Evolutionary conservation across 371 early-diverging fungal species (phyloP), one percentile per base, ranked within the genome.

Genomic region (Mortierella sp.): DNA sequence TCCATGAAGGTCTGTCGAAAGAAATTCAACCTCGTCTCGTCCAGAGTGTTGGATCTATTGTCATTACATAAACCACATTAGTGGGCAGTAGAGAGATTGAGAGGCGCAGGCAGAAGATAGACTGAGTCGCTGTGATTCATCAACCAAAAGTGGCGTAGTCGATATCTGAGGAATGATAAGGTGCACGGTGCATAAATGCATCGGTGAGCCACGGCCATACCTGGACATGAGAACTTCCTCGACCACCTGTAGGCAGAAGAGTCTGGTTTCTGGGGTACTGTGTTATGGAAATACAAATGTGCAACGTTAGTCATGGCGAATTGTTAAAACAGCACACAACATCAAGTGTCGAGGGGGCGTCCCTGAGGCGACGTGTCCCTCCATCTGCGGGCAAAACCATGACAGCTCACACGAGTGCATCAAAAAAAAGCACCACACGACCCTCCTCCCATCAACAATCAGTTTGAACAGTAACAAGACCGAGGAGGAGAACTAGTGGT

Each of bases 221-320:
- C 90, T 87, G 58, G 82, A 84, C 69, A 88, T 78, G 45, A 94
- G 78, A 8, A 88, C 83, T 46, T 90, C 90, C 71, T 96, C 96
- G 25, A 96, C 56, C 7, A 92, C 91, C 79, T 96, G 95, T 29
- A 96, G 86, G 21, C 92, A 88, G 83, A 93, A 93, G 71, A 95
- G 85, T 24, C 96, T 88, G 17, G 91, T 88, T 71, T 93, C 90
- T n/a, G 93, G 88, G 17, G 89, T 79, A 50, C 94, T 94, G 68
- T 48, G 59, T 25, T 0, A 10, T 5, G 5, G 21, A 17, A n/a
- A 29, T n/a, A n/a, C 10, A 10, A 7, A 27, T 12, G 21, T 25
- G n/a, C 21, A 29, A 57, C 48, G 34, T 47, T 44, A 47, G 25
- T 45, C 25, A 46, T 46, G 44, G 5, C 16, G 19, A 16, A n/a